Evolutionary conservation across 495 filamentous ascomycete species (phyloP).

Genomic region (Annulohypoxylon stygium): DNA sequence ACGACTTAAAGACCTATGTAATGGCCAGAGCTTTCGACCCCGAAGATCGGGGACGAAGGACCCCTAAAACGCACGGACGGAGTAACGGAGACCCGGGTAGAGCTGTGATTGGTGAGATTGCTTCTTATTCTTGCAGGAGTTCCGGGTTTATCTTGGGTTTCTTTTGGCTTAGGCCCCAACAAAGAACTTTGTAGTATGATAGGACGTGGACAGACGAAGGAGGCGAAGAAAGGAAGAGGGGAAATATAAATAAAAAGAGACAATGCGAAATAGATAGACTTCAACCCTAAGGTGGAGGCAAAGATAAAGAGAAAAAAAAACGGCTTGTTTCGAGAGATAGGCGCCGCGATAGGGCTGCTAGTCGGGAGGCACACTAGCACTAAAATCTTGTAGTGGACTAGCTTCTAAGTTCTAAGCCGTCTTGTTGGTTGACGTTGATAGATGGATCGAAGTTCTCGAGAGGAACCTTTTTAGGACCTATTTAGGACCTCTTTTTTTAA

Average conservation of each 20-base stretch:
- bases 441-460: slow-evolving; percentile 22
- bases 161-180: slow-evolving; percentile 22
- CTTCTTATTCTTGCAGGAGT: slow-evolving; percentile 7
- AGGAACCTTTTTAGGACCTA: slow-evolving; percentile 5
- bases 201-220: slow-evolving; percentile 26
- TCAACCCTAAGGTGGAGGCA: slow-evolving; percentile 32
- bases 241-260: slow-evolving; percentile 29
- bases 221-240: slow-evolving; percentile 17
- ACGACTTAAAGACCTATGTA: slow-evolving; percentile 1
- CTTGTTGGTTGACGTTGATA: slow-evolving; percentile 26
- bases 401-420: slow-evolving; percentile 11
- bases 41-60: slow-evolving; percentile 46
- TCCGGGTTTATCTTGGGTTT: slow-evolving; percentile 32
- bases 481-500: slow-evolving; percentile 9
- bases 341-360: slow-evolving; percentile 43
- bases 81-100: slow-evolving; percentile 41
- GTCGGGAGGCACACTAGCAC: slow-evolving; percentile 41
- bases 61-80: slow-evolving; percentile 48
- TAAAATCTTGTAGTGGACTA: slow-evolving; percentile 29
- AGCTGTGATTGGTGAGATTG: slow-evolving; percentile 48
- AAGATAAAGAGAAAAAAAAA: slow-evolving; percentile 35
- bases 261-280: slow-evolving; percentile 22
- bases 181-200: slow-evolving; percentile 30
- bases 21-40: slow-evolving; percentile 43
- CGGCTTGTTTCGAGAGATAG: slow-evolving; percentile 33